Base-by-base conservation (phyloP, 805 yeast species). In the Yamadazyma sp. region DNA sequence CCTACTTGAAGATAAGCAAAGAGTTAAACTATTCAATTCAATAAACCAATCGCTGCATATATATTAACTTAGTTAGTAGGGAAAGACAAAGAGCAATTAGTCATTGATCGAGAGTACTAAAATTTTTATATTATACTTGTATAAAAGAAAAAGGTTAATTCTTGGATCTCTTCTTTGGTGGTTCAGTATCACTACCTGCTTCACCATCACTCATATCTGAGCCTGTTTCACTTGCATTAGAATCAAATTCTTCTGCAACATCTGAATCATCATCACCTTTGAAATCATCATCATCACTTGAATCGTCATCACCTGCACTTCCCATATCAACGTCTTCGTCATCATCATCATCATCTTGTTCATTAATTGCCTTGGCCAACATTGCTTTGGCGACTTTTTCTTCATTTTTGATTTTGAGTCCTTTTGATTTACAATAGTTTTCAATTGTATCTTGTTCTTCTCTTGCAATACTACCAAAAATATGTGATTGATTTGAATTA, bases 361-460 rank as follows among this genome's bases (percentile, higher is more conserved):
- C 79, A 27, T 76, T 85, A 55, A 87, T 70, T 5, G 86, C 95
- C 40, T 80, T 80, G 28, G 82, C 84, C 54, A 88, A 65, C 69
- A 85, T 73, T 32, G 80, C 80, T 61, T 88, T 87, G 27, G 91
- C 95, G 36, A 87, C 84, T 48, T 80, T 86, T 44, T 88, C 89
- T 53, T 91, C 98, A 55, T 89, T 89, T 66, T 81, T 83, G 33
- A 91, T 86, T 47, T 77, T 71, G 41, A 93, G 64, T 38, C 83
- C 84, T 71, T 86, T 88, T 31, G 82, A 78, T 48, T 74, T 75
- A 60, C 91, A 76, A 68, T 72, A 93, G 28, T 70, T 70, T 56
- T 91, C 95, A 40, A 93, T 69, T 2, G 76, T 64, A 33, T 75
- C 78, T 59, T 89, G 98, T 55, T 93, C 98, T 44, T 86, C 96